These are phyloP conservation scores for Cymbidium sinense DNA, from an alignment of 106 monocot species.

Conservation along the genomic window DNA sequence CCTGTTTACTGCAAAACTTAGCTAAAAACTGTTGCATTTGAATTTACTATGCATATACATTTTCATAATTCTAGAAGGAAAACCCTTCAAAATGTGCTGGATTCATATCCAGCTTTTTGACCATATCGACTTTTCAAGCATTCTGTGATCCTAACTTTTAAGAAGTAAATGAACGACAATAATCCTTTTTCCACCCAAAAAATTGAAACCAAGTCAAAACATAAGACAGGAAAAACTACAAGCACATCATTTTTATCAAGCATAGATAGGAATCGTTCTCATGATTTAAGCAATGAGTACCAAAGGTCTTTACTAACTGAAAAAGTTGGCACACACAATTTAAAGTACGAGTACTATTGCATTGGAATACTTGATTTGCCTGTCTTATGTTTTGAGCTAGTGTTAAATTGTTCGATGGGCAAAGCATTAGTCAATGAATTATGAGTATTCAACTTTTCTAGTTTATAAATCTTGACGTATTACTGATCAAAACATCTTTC, in stretches of 20 bases:
- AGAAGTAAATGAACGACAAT: neutral
- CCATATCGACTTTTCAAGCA: neutral
- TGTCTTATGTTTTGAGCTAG: neutral
- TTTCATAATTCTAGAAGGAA: neutral
- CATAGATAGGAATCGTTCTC: neutral
- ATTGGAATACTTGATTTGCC: neutral
- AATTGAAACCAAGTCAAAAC: neutral
- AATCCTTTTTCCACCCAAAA: neutral
- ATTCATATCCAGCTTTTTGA: neutral
- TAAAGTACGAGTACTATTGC: neutral
- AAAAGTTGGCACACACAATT: neutral
- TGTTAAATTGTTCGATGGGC: neutral
- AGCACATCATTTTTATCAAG: neutral
- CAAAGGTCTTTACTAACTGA: neutral
- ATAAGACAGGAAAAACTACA: neutral
- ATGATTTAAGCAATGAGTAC: too few relatives aligned
- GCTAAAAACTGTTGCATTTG: neutral
- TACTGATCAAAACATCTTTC: neutral
- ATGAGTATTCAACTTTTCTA: neutral
- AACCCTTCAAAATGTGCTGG: neutral
- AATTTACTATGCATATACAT: neutral
- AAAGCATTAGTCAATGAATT: conserved; percentile 1
- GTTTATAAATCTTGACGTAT: neutral
- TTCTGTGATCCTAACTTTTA: neutral
- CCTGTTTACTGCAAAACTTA: neutral